Conservation (phyloP, 2,329 filamentous ascomycete species). For the Paraphaeosphaeria sporulosa region DNA sequence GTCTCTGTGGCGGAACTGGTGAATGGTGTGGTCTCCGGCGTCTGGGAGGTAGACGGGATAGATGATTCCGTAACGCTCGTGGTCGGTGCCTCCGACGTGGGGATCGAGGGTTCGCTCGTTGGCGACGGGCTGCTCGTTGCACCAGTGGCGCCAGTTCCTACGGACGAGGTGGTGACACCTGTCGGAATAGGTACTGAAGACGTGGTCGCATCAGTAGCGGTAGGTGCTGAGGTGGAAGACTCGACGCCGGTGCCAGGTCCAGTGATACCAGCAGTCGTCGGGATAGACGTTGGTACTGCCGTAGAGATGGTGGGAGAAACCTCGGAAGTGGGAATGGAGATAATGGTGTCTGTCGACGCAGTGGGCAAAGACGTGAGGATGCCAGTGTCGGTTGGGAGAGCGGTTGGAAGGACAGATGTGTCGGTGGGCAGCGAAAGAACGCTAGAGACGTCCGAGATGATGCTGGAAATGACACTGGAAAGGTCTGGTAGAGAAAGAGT, state of each 20-base stretch:
- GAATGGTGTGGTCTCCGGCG: constrained; percentile 14
- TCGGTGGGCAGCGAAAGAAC: constrained; percentile 13
- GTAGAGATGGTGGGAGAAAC: not conserved
- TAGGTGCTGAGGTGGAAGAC: constrained; percentile 12
- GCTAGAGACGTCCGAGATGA: constrained; percentile 18
- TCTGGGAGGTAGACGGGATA: not conserved
- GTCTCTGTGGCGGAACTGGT: constrained; percentile 20
- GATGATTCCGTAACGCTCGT: not conserved
- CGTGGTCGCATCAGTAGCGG: constrained; percentile 20
- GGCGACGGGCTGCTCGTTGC: constrained; percentile 1
- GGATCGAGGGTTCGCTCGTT: not conserved
- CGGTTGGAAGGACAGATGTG: not conserved
- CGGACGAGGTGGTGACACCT: not conserved
- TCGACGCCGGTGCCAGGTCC: constrained; percentile 16
- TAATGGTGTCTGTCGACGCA: not conserved
- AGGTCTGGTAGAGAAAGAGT: constrained; percentile 18
- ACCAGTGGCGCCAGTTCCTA: not conserved
- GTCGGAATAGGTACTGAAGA: constrained; percentile 12
- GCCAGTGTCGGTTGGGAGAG: not conserved
- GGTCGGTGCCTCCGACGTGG: constrained; percentile 12
- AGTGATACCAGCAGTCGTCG: constrained; percentile 16
- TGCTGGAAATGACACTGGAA: constrained; percentile 21
- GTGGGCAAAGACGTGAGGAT: not conserved
- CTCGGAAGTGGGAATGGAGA: constrained; percentile 10
- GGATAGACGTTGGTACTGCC: not conserved